These are phyloP conservation scores for Hypoxylon perforatum DNA, from an alignment of 495 filamentous ascomycete genomes.

Conservation along the genomic window DNA sequence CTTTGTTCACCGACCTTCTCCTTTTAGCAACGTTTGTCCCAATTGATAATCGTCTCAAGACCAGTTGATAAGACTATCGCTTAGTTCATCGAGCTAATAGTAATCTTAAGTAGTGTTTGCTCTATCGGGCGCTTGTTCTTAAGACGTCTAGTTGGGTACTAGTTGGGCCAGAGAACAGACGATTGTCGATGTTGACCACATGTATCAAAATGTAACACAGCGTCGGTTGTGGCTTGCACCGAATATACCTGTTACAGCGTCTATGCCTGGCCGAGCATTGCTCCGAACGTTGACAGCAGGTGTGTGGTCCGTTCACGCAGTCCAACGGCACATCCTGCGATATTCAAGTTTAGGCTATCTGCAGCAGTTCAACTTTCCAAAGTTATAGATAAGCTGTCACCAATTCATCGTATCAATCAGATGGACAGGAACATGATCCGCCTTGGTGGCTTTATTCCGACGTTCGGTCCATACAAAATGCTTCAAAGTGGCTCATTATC, in stretches of 20 bases:
- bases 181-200: conserved; percentile 2
- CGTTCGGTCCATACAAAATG: conserved; percentile 21
- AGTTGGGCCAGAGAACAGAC: neutral
- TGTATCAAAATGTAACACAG: conserved; percentile 9
- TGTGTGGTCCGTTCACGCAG: conserved; percentile 4
- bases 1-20: conserved; percentile 34
- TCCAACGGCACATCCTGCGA: conserved; percentile 34
- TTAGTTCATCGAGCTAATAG: neutral
- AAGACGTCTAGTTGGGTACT: neutral
- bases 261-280: conserved; percentile 15
- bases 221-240: neutral
- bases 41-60: conserved; percentile 3
- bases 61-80: conserved; percentile 15
- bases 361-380: conserved; percentile 25
- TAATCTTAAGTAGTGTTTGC: neutral
- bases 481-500: neutral
- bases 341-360: conserved; percentile 38
- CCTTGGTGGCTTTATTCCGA: conserved; percentile 30
- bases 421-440: conserved; percentile 25
- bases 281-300: conserved; percentile 10
- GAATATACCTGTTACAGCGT: neutral
- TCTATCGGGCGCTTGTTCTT: neutral
- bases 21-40: conserved; percentile 29
- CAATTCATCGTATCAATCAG: conserved; percentile 30
- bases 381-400: conserved; percentile 32